Evolutionary conservation across 352 stramenopile species (phyloP), one percentile per base, ranked within the genome.

Genomic region (Phytophthora vignae): DNA sequence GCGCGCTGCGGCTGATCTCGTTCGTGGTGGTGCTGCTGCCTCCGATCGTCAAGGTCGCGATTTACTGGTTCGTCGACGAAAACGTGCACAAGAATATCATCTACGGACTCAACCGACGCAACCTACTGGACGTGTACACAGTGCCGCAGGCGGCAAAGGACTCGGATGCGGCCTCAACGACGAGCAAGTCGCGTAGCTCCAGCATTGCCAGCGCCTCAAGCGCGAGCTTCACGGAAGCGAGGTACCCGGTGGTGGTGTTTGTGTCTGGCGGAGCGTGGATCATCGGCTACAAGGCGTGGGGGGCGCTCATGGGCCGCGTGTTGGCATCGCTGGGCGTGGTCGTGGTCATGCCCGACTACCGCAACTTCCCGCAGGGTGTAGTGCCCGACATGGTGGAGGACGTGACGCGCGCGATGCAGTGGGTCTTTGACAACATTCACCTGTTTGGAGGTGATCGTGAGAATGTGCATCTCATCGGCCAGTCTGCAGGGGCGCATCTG

Each of bases 271-370:
- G 92, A 33, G 87, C 92, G 8, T 98, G 92, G 92, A 97, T 97
- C 67, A 98, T 98, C 46, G 92, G 94, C 4, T 97, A 98, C 80
- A 98, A 98, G 77, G 93, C 91, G 21, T 98, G 93, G 93, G 92
- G 91, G 4, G 79, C 91, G 2, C 77, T 98, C 11, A 85, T 98
- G 63, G 93, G 86, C 59, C 83, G 90, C 25, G 88, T 88, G 1
- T 63, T 98, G 14, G 84, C 83, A 4, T 81, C 84, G 3, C 79
- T 88, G 31, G 90, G 90, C 8, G 76, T 98, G 57, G 78, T 98
- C 2, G 87, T 97, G 3, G 83, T 98, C 53, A 95, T 94, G 67
- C 93, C 94, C 1, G 94, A 98, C 77, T 98, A 98, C 60, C 80
- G 91, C 33, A 98, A 98, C 69, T 98, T 97, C 69, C 94, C 94